Percentiles rank a stretch among this genome's conserved stretches.
phyloP scores from a whole-genome alignment of 2,329 filamentous ascomycete species.

The Aspergillus brunneoviolaceus region DNA sequence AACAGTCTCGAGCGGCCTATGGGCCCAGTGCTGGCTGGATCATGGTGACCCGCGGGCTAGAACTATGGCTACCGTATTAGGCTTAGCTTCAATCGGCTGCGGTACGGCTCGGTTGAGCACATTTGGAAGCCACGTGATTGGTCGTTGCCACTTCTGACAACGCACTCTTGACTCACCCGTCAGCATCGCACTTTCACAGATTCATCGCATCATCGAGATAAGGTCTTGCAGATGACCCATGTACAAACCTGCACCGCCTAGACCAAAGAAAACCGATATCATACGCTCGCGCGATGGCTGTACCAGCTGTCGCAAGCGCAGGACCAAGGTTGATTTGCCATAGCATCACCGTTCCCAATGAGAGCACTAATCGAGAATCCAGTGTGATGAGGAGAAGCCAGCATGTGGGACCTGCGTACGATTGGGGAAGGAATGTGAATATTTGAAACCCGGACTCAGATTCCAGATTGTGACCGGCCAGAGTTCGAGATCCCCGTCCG shows the following conservation, averaged over 20 bases:
- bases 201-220: too few relatives aligned
- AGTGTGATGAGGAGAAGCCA: constrained; percentile 28
- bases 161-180: too few relatives aligned
- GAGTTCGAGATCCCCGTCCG: neutral
- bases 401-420: constrained; percentile 25
- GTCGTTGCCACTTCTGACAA: too few relatives aligned
- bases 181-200: too few relatives aligned
- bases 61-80: too few relatives aligned
- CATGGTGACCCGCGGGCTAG: too few relatives aligned
- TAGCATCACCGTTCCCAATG: neutral
- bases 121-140: too few relatives aligned
- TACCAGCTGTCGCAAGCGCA: constrained; percentile 18
- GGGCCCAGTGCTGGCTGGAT: too few relatives aligned
- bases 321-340: constrained; percentile 16
- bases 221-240: constrained; percentile 1
- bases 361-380: neutral
- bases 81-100: too few relatives aligned
- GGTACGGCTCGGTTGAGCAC: too few relatives aligned
- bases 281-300: constrained; percentile 23
- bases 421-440: constrained; percentile 20
- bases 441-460: constrained; percentile 11
- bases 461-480: constrained; percentile 11
- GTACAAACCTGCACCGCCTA: constrained; percentile 20
- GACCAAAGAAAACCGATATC: constrained; percentile 21
- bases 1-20: too few relatives aligned